Percentiles rank a stretch among this genome's conserved stretches.
Conservation (phyloP, 2,329 filamentous ascomycete genomes). For the Fusarium robinianum region DNA sequence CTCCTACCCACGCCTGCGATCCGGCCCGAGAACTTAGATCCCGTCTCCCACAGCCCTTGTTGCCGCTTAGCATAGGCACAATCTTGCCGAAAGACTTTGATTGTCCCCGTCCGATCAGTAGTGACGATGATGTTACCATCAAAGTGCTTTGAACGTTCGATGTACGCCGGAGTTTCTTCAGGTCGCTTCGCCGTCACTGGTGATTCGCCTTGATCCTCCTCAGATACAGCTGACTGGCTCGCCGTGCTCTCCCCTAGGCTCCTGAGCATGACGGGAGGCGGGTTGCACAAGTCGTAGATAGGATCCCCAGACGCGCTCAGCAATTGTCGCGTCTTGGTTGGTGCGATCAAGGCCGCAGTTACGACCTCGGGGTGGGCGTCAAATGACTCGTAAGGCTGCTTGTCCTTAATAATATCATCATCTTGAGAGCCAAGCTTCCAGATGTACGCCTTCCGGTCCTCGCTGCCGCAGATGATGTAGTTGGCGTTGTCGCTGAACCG, state of each 20-base stretch:
- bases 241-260: conserved; percentile 67
- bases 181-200: conserved; percentile 48
- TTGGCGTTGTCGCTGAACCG: conserved; percentile 84
- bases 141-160: conserved; percentile 73
- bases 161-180: conserved; percentile 75
- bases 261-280: conserved; percentile 82
- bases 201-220: conserved; percentile 43
- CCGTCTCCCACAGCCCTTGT: conserved; percentile 76
- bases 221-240: conserved; percentile 48
- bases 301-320: conserved; percentile 85
- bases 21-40: conserved; percentile 74
- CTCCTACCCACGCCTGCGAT: conserved; percentile 63
- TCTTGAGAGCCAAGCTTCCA: conserved; percentile 67
- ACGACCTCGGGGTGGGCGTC: conserved; percentile 89
- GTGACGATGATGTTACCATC: conserved; percentile 92
- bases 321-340: conserved; percentile 74
- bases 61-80: conserved; percentile 82
- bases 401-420: conserved; percentile 72
- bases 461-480: conserved; percentile 90
- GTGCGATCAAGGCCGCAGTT: conserved; percentile 86
- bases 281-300: conserved; percentile 95
- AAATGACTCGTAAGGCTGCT: conserved; percentile 83
- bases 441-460: conserved; percentile 87
- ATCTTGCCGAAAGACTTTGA: conserved; percentile 95
- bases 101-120: conserved; percentile 82